phyloP scores from a whole-genome alignment of 2,329 filamentous ascomycete species.

The Elsinoe batatas region DNA sequence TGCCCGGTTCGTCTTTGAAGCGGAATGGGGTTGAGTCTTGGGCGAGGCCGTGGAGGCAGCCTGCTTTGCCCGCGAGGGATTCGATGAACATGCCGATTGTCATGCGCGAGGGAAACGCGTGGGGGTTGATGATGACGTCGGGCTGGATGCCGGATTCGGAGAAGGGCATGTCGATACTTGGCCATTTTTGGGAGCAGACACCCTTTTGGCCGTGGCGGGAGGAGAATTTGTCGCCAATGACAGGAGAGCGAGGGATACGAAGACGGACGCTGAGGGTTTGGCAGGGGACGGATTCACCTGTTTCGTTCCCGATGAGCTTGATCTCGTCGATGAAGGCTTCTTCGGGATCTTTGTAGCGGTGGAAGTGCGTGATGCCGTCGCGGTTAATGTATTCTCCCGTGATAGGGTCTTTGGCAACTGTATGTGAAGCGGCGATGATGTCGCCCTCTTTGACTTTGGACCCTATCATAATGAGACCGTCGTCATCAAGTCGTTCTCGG shows the following conservation, averaged over 20 bases:
- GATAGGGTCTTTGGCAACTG: constrained; percentile 62
- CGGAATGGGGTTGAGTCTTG: constrained; percentile 94
- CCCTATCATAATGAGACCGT: constrained; percentile 77
- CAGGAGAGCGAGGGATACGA: constrained; percentile 75
- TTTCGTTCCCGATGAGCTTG: constrained; percentile 77
- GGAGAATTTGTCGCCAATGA: constrained; percentile 98
- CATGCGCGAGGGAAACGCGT: constrained; percentile 99
- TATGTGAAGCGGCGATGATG: constrained; percentile 81
- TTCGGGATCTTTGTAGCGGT: constrained; percentile 92
- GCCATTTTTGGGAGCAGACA: constrained; percentile 95
- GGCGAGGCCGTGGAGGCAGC: constrained; percentile 86
- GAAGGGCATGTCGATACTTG: constrained; percentile 87
- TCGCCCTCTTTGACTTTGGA: constrained; percentile 70
- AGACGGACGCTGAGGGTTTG: constrained; percentile 90
- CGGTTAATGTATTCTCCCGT: constrained; percentile 73
- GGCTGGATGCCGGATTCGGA: constrained; percentile 93
- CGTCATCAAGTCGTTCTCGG: constrained; percentile 67
- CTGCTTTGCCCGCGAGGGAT: constrained; percentile 89
- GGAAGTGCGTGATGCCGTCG: constrained; percentile 74
- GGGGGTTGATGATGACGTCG: constrained; percentile 97
- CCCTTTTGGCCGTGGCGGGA: constrained; percentile 98
- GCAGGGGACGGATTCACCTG: constrained; percentile 70
- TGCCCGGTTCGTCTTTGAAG: constrained; percentile 67
- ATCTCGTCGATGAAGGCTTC: constrained; percentile 86
- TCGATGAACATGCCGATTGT: constrained; percentile 99